These are phyloP conservation scores for Aspergillus leporis DNA, from an alignment of 495 filamentous ascomycete species.

Conservation along the genomic window DNA sequence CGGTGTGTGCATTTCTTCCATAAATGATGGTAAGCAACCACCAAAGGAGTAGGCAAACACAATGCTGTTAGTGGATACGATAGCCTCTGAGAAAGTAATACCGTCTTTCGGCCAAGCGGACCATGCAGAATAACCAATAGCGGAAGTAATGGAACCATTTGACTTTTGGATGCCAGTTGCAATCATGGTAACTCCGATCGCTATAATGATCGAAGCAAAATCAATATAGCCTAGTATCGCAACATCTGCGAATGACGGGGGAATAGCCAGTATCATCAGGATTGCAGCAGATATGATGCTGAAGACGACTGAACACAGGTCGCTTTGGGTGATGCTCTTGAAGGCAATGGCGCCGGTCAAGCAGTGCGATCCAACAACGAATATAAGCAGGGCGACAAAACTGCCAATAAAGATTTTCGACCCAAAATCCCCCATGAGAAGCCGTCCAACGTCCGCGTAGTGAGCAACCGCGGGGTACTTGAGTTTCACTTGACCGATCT, in stretches of 20 bases:
- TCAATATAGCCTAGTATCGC: constrained; percentile 63
- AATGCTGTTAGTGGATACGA: constrained; percentile 68
- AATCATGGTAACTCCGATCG: constrained; percentile 69
- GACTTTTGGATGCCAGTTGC: constrained; percentile 51
- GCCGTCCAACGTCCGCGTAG: constrained; percentile 64
- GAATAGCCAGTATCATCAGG: constrained; percentile 60
- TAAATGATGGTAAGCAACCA: constrained; percentile 67
- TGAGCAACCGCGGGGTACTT: constrained; percentile 62
- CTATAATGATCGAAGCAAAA: constrained; percentile 63
- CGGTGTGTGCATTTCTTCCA: constrained; percentile 72
- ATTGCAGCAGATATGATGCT: constrained; percentile 60
- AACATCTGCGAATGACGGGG: constrained; percentile 50
- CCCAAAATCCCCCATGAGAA: constrained; percentile 60
- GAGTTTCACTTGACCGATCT: constrained; percentile 69
- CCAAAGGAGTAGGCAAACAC: constrained; percentile 64
- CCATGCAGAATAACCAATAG: constrained; percentile 26
- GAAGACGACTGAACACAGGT: constrained; percentile 62
- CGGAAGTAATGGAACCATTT: constrained; percentile 20
- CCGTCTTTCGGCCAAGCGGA: constrained; percentile 33
- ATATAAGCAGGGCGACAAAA: constrained; percentile 60
- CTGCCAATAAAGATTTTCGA: constrained; percentile 59
- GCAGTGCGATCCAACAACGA: constrained; percentile 69
- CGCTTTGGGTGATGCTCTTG: constrained; percentile 57
- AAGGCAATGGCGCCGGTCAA: constrained; percentile 70
- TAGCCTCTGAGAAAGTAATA: constrained; percentile 30